Conservation (phyloP, 1,139 yeast species). For the Protomyces macrosporus region DNA sequence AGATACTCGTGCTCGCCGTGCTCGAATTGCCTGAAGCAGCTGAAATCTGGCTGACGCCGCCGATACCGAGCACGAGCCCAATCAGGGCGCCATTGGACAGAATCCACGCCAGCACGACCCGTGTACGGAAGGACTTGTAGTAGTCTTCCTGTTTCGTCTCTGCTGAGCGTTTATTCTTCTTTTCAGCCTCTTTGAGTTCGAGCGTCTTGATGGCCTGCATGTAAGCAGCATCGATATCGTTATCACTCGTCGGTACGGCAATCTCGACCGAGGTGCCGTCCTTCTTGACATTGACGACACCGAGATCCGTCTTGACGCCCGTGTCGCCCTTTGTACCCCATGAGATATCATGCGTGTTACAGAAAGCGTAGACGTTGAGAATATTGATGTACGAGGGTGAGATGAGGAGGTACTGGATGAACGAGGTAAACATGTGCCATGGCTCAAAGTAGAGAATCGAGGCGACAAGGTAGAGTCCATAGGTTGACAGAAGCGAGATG, state of each 20-base stretch:
- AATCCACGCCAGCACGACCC: conserved; percentile 77
- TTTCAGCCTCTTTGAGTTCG: conserved; percentile 35
- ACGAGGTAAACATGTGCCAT: conserved; percentile 88
- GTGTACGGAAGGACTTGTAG: conserved; percentile 69
- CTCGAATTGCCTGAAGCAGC: conserved; percentile 8
- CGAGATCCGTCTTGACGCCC: conserved; percentile 56
- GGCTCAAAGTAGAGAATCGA: conserved; percentile 79
- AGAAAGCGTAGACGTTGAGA: conserved; percentile 67
- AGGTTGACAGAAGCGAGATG: conserved; percentile 81
- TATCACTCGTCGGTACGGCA: conserved; percentile 58
- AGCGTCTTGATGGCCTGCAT: conserved; percentile 49
- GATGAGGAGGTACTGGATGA: conserved; percentile 76
- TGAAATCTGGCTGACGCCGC: conserved; percentile 47
- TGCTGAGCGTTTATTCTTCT: conserved; percentile 34
- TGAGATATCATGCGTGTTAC: conserved; percentile 92
- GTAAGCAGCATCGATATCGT: conserved; percentile 60
- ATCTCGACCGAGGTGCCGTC: conserved; percentile 55
- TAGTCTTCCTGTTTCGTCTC: conserved; percentile 52
- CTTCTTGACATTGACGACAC: conserved; percentile 57
- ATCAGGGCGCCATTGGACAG: conserved; percentile 59
- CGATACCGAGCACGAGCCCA: conserved; percentile 67
- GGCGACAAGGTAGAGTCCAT: conserved; percentile 76
- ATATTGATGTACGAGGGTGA: conserved; percentile 89
- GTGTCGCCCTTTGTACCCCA: conserved; percentile 95
- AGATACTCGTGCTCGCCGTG: conserved; percentile 38